Conservation (phyloP, 805 yeast species). For the Cyberlindnera japonica region DNA sequence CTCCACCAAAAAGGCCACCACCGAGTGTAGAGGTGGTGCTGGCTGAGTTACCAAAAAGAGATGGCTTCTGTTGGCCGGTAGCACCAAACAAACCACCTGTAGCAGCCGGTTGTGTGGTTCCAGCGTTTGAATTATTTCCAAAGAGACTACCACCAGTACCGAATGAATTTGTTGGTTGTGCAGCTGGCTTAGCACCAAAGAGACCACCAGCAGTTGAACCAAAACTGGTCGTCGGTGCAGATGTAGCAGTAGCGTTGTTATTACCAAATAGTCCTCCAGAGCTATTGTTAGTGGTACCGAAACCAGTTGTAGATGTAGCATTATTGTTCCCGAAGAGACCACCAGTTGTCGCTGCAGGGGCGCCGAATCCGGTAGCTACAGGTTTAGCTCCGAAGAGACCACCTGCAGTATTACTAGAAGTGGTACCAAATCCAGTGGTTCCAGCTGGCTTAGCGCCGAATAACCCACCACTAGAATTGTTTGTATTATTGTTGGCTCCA, state of each 20-base stretch:
- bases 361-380: constrained; percentile 5
- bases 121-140: constrained; percentile 28
- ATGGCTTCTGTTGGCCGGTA: constrained; percentile 12
- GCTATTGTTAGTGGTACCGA: constrained; percentile 32
- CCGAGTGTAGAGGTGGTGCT: constrained; percentile 15
- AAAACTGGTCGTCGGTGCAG: constrained; percentile 7
- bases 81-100: constrained; percentile 31
- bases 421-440: constrained; percentile 9
- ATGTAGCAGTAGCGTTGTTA: constrained; percentile 24
- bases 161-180: constrained; percentile 19
- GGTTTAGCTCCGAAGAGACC: constrained; percentile 36
- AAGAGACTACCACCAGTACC: constrained; percentile 32
- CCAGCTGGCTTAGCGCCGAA: constrained; percentile 28
- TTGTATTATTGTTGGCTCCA: constrained; percentile 29
- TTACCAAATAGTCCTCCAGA: constrained; percentile 42
- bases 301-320: constrained; percentile 25
- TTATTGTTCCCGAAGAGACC: constrained; percentile 32
- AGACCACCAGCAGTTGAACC: constrained; percentile 31
- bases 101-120: constrained; percentile 19
- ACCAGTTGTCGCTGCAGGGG: constrained; percentile 21
- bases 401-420: constrained; percentile 20
- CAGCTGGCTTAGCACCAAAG: constrained; percentile 40
- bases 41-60: constrained; percentile 31
- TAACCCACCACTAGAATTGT: constrained; percentile 24
- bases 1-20: constrained; percentile 22